phyloP scores from a whole-genome alignment of 306 rosid genomes.

The Carpinus viminea region DNA sequence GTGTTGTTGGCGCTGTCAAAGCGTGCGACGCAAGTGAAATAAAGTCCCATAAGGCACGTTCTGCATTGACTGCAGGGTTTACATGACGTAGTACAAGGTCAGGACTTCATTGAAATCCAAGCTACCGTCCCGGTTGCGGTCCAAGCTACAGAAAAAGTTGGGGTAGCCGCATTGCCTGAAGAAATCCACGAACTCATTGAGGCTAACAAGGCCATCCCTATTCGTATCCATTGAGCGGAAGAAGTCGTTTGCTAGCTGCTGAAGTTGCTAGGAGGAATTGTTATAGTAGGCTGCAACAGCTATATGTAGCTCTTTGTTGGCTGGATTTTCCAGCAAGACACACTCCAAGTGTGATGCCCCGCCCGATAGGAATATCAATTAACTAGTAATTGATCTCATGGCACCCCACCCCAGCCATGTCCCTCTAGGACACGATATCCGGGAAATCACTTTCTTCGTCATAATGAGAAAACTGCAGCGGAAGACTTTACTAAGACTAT shows the following conservation, averaged over 20 bases:
- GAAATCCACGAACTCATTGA: conserved; percentile 2
- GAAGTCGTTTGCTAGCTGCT: not conserved
- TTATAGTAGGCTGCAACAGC: conserved; percentile 7
- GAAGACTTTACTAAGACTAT: too few species aligned
- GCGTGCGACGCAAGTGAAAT: conserved; percentile 14
- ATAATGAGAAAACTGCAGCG: too few species aligned
- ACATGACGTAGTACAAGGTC: conserved; percentile 11
- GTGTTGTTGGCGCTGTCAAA: not conserved
- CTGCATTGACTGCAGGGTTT: not conserved
- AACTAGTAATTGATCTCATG: too few species aligned
- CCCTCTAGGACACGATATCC: too few species aligned
- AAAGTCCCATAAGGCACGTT: not conserved
- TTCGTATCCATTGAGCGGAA: conserved; percentile 18
- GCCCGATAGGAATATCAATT: too few species aligned
- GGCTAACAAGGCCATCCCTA: conserved; percentile 10
- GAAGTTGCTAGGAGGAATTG: not conserved
- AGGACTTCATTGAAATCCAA: conserved; percentile 20
- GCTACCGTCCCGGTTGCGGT: not conserved
- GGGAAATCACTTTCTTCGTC: too few species aligned
- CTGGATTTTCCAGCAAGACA: too few species aligned
- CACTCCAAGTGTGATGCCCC: too few species aligned
- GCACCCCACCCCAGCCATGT: too few species aligned
- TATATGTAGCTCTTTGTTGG: not conserved
- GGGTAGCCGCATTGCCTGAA: not conserved
- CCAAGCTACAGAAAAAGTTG: not conserved